Evolutionary conservation across 306 rosid species (phyloP).

Genomic region (Fagus crenata): DNA sequence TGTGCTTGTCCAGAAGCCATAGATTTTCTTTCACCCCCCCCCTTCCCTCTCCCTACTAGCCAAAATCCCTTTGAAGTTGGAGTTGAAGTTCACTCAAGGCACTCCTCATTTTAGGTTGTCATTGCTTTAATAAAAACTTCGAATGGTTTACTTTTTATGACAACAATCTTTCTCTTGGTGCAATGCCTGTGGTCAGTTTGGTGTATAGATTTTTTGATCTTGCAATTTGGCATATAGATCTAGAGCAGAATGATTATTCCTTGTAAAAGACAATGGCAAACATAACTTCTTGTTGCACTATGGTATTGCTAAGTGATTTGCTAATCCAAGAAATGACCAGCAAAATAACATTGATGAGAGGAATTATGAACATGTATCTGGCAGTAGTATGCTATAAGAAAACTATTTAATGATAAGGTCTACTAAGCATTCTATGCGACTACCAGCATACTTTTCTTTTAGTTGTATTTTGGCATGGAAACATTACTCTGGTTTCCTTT

Average conservation of each 20-base stretch:
- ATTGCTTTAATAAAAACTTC: not conserved
- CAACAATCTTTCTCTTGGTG: not conserved
- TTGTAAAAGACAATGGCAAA: not conserved
- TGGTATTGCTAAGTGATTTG: not conserved
- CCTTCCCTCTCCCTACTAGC: not conserved
- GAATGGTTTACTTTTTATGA: not conserved
- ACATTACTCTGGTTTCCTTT: not conserved
- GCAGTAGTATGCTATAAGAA: not conserved
- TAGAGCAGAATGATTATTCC: constrained; percentile 11
- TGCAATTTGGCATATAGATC: constrained; percentile 10
- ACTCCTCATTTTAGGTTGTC: not conserved
- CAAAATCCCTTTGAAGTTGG: not conserved
- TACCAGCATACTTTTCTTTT: constrained; percentile 2
- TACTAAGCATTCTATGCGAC: not conserved
- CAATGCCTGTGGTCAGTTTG: constrained; percentile 14
- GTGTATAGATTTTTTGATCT: not conserved
- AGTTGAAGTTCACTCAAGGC: not conserved
- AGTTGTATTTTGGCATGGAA: not conserved
- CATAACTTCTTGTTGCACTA: not conserved
- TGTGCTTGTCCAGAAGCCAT: not conserved
- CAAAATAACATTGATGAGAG: not conserved
- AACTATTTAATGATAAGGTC: not conserved
- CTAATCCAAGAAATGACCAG: not conserved
- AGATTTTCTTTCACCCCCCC: not conserved
- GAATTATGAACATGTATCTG: not conserved